Base-by-base conservation (phyloP, 148 eudicot genomes). In the Rhododendron henanense region DNA sequence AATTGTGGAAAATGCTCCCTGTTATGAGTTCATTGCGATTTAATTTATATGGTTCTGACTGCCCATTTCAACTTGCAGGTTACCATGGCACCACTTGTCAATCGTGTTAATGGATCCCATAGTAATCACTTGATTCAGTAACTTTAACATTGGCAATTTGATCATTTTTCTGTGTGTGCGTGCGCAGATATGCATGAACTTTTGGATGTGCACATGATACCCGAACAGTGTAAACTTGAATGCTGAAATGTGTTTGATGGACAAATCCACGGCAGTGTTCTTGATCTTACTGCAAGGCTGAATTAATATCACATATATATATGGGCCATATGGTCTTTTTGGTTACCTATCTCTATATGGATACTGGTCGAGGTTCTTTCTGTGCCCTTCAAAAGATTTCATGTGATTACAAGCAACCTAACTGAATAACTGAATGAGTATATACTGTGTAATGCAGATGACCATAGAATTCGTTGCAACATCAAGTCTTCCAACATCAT, bases 401-500 rank as follows among this genome's bases (percentile, higher is more conserved):
- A 55, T 55, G 61, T 55, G 61, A 55, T 55, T 55, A 55, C 61
- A 55, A 15, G 61, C 55, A 51, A 13, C 16, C 51, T 48, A 51
- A 51, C 57, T 51, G 21, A 15, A 16, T 55, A 15, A 16, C 61
- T 55, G 61, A 55, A 15, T 96, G 86, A 92, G 96, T 19, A 1
- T 6, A 21, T 61, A 4, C 67, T 63, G 63, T 82, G 48, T 50
- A 14, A 48, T 89, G 92, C 92, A 95, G 97, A 94, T 87, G 92
- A 89, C 74, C 74, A 94, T 5, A 95, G 94, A 74, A 94, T 93
- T 76, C 96, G 92, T 53, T 90, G 97, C 82, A 96, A 95, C 71
- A 93, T 94, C 82, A 95, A 95, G 84, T 94, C 98, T 45, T 95
- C 98, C 82, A 94, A 95, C 93, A 95, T 95, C 84, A 94, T 94